phyloP scores from a whole-genome alignment of 257 asterid genomes.

The Osmanthus fragrans region DNA sequence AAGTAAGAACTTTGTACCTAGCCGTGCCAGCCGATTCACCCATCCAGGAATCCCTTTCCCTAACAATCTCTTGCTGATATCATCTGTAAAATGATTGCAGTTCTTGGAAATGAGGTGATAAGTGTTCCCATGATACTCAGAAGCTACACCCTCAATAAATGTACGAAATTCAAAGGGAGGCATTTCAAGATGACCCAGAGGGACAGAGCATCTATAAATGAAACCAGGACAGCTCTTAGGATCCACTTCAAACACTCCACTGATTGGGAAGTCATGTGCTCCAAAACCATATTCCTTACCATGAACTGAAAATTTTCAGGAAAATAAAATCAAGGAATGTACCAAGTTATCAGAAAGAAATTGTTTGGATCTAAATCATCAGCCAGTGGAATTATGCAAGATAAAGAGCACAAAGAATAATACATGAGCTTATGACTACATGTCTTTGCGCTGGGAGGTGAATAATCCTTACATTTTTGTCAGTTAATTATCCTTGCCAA shows the following conservation, averaged over 20 bases:
- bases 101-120: slow-evolving; percentile 55
- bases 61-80: slow-evolving; percentile 39
- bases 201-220: slow-evolving; percentile 45
- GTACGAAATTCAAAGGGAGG: slow-evolving; percentile 40
- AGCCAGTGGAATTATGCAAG: background rate
- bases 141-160: slow-evolving; percentile 48
- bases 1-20: slow-evolving; percentile 24
- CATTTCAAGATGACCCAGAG: slow-evolving; percentile 41
- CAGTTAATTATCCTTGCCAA: no score
- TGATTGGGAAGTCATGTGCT: slow-evolving; percentile 56
- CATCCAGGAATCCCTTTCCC: slow-evolving; percentile 58
- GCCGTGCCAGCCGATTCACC: slow-evolving; percentile 53
- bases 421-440: no score
- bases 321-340: background rate
- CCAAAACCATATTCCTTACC: slow-evolving; percentile 59
- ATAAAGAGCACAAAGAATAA: no score
- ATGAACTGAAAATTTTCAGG: slow-evolving; percentile 35
- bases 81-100: slow-evolving; percentile 58
- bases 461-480: no score
- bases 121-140: slow-evolving; percentile 57
- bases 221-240: slow-evolving; percentile 59
- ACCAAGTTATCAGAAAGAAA: background rate
- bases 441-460: no score
- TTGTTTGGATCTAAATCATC: background rate
- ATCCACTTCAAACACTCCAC: slow-evolving; percentile 61